Conservation (phyloP, 2,329 filamentous ascomycete genomes). For the Ambrosiella beaveri region DNA sequence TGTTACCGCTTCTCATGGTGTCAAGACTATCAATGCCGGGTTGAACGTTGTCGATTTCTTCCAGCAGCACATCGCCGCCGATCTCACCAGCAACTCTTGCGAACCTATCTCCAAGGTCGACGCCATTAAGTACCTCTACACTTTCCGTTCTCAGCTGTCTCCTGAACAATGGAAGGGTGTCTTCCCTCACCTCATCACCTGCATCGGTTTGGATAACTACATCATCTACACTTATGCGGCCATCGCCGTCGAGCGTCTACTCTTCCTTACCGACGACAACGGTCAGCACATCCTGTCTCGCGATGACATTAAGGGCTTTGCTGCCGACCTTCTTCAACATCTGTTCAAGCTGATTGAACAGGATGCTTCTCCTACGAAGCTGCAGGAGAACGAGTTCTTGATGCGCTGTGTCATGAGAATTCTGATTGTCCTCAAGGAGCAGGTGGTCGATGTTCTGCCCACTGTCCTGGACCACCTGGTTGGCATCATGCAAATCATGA, state of each 20-base stretch:
- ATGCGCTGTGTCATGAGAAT: constrained; percentile 99
- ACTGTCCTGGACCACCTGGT: constrained; percentile 69
- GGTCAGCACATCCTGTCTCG: constrained; percentile 66
- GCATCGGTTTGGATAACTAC: constrained; percentile 77
- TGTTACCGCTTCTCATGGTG: constrained; percentile 73
- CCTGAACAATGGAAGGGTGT: constrained; percentile 83
- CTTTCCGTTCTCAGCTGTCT: constrained; percentile 86
- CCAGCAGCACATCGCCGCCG: constrained; percentile 77
- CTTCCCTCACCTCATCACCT: constrained; percentile 78
- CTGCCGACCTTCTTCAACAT: constrained; percentile 75
- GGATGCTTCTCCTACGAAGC: constrained; percentile 68
- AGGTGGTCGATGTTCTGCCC: constrained; percentile 55
- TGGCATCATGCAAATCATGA: constrained; percentile 79
- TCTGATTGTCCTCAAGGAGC: constrained; percentile 80
- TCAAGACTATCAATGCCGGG: constrained; percentile 73
- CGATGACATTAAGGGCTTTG: constrained; percentile 59
- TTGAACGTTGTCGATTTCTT: constrained; percentile 92
- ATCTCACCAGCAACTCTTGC: constrained; percentile 55
- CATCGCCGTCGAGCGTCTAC: constrained; percentile 83
- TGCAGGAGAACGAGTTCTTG: constrained; percentile 96
- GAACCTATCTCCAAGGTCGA: constrained; percentile 89
- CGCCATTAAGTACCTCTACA: constrained; percentile 94
- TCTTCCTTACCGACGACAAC: constrained; percentile 63
- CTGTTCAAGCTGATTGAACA: constrained; percentile 83
- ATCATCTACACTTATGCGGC: constrained; percentile 96